These are phyloP conservation scores for Avena eriantha DNA, from an alignment of 176 grass and related monocot genomes.

Conservation along the genomic window DNA sequence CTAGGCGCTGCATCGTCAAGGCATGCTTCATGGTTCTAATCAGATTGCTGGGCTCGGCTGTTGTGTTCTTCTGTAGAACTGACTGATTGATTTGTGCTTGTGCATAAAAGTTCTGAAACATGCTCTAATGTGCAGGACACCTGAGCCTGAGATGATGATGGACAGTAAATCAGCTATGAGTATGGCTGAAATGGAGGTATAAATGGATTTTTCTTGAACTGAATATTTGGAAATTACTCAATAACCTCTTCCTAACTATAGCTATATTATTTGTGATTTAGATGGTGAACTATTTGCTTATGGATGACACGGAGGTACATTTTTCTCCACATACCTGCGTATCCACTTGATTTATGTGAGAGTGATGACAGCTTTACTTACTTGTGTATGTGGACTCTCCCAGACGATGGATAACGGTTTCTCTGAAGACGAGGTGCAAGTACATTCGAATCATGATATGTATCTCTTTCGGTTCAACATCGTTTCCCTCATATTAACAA, in stretches of 20 bases:
- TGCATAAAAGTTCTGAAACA: conserved; percentile 3
- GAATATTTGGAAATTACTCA: background rate
- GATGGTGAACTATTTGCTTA: conserved; percentile 34
- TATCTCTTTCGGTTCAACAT: background rate
- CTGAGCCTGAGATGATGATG: conserved; percentile 10
- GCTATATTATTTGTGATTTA: conserved; percentile 7
- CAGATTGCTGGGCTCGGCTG: background rate
- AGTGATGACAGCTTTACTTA: background rate
- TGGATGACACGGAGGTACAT: conserved; percentile 49
- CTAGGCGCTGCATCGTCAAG: conserved; percentile 9
- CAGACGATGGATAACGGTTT: conserved; percentile 34
- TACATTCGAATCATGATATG: background rate
- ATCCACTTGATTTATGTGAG: conserved; percentile 3
- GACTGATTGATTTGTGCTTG: background rate
- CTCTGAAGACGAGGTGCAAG: conserved; percentile 26
- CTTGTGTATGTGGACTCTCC: background rate
- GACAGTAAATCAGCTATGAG: background rate
- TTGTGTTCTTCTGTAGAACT: background rate
- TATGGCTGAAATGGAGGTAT: conserved; percentile 39
- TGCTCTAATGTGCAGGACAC: conserved; percentile 30
- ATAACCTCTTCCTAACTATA: background rate
- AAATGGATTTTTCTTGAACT: conserved; percentile 1
- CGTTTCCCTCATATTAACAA: background rate
- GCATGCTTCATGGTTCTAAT: background rate
- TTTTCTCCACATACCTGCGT: background rate